These are phyloP conservation scores for Cercophora samala DNA, from an alignment of 495 filamentous ascomycete genomes.

Conservation along the genomic window DNA sequence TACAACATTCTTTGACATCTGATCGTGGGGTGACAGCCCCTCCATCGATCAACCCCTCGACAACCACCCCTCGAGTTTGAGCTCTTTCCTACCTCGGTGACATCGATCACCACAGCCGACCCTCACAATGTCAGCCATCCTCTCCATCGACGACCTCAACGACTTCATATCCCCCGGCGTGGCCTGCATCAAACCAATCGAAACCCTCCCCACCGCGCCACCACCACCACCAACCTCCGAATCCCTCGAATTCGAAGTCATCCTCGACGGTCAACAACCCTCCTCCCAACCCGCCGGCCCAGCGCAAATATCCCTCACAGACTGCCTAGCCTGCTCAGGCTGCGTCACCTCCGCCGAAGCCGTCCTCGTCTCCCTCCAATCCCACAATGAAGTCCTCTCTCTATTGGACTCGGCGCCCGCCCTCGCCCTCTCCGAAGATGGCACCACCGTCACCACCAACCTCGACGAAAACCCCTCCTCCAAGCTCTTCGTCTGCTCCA, in stretches of 20 bases:
- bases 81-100: background rate
- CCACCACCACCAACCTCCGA: conserved; percentile 17
- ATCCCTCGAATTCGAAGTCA: conserved; percentile 73
- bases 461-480: conserved; percentile 44
- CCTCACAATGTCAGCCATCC: conserved; percentile 81
- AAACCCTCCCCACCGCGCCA: conserved; percentile 64
- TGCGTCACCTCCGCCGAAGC: conserved; percentile 98
- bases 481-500: conserved; percentile 81
- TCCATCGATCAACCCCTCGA: background rate
- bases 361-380: conserved; percentile 87
- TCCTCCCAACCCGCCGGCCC: conserved; percentile 34
- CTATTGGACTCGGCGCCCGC: conserved; percentile 67
- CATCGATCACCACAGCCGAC: background rate
- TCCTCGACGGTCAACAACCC: conserved; percentile 80
- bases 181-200: conserved; percentile 96
- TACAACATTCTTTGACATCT: conserved; percentile 1
- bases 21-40: background rate
- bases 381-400: conserved; percentile 82
- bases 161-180: conserved; percentile 98
- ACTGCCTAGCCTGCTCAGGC: conserved; percentile 95
- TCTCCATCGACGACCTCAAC: conserved; percentile 94
- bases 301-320: conserved; percentile 91
- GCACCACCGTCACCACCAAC: conserved; percentile 26
- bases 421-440: conserved; percentile 36
- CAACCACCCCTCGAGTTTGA: background rate